Conservation (phyloP, 441 rosid genomes). For the Adansonia rubrostipa region DNA sequence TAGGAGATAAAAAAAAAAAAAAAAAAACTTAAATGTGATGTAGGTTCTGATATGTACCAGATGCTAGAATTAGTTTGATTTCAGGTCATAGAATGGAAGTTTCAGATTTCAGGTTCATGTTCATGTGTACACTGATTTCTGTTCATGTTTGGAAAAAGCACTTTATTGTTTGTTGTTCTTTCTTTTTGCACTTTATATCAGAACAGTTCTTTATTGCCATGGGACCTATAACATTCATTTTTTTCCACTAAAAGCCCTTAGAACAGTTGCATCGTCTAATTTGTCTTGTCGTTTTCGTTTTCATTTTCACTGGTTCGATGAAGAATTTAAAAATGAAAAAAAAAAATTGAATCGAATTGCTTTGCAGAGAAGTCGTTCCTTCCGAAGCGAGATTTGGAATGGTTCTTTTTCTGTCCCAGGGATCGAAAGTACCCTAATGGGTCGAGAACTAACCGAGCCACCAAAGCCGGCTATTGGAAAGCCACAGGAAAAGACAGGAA, state of each 20-base stretch:
- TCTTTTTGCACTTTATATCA: neutral
- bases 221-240: slow-evolving; percentile 8
- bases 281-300: neutral
- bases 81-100: too few species aligned
- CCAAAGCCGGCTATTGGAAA: slow-evolving; percentile 73
- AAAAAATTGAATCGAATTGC: neutral
- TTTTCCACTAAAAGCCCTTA: slow-evolving; percentile 6
- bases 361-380: slow-evolving; percentile 76
- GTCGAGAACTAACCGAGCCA: slow-evolving; percentile 65
- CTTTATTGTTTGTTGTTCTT: too few species aligned
- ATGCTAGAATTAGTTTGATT: too few species aligned
- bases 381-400: slow-evolving; percentile 74
- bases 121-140: slow-evolving; percentile 13
- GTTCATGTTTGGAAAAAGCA: too few species aligned
- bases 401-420: slow-evolving; percentile 86
- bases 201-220: neutral
- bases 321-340: slow-evolving; percentile 6
- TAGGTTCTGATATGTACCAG: too few species aligned
- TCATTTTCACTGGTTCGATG: neutral
- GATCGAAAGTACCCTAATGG: slow-evolving; percentile 72
- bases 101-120: neutral
- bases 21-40: too few species aligned
- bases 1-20: too few species aligned
- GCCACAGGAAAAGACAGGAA: slow-evolving; percentile 86
- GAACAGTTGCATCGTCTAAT: neutral